phyloP scores from a whole-genome alignment of 139 green algal genomes.

The Edaphochlamys debaryana region DNA sequence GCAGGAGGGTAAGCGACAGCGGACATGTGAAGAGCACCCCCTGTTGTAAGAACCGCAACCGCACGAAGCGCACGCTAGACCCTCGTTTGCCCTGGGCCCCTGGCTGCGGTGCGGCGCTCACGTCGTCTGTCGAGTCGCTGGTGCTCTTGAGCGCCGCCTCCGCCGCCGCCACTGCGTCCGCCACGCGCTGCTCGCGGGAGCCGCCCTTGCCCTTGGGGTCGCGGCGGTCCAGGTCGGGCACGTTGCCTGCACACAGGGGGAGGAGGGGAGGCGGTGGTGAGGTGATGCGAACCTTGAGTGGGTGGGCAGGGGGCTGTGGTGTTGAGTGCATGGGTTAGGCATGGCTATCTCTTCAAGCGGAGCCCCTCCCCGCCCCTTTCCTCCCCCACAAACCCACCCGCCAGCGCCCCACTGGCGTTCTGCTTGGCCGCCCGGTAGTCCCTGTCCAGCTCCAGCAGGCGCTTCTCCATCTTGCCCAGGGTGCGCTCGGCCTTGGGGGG shows the following conservation, averaged over 20 bases:
- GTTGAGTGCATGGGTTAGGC: no score
- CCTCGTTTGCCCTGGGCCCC: no score
- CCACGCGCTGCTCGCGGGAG: neutral
- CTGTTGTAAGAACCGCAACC: no score
- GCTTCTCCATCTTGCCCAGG: slow-evolving; percentile 41
- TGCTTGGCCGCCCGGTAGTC: slow-evolving; percentile 14
- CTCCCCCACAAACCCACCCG: neutral
- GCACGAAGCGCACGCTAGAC: no score
- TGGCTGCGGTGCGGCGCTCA: no score
- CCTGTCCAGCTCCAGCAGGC: slow-evolving; percentile 34
- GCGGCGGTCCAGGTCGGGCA: neutral
- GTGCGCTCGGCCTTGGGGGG: slow-evolving; percentile 20
- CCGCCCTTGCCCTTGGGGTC: neutral
- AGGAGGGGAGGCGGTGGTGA: no score
- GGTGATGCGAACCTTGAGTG: no score
- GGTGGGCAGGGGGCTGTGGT: no score
- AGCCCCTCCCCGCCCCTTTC: neutral
- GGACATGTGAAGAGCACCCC: no score
- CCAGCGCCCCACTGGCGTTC: slow-evolving; percentile 10
- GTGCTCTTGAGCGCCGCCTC: neutral
- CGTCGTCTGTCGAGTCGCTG: no score
- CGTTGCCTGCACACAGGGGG: neutral
- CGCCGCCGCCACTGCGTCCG: neutral
- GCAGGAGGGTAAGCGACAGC: no score
- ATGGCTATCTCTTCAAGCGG: no score